Base-by-base conservation (phyloP, 2,329 filamentous ascomycete genomes). In the Rhynchosporium agropyri region DNA sequence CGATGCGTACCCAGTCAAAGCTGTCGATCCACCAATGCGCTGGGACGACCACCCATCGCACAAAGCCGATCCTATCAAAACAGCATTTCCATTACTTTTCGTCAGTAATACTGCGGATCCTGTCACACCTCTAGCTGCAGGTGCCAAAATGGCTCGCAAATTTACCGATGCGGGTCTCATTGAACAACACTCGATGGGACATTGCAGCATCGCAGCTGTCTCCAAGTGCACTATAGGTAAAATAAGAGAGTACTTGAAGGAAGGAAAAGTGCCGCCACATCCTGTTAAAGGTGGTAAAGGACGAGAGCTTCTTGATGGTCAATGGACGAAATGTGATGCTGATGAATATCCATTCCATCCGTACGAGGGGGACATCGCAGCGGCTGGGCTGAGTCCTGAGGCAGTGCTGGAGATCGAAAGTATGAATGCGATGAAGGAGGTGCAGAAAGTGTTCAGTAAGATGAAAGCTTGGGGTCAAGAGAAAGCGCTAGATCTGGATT, bases 101-200 rank as follows among this genome's bases (percentile, higher is more conserved):
- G 49, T 76, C 36, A 76, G 76, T 55, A 79, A 77, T 36, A 77
- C 74, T 3, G 66, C 73, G 42, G 77, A 79, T 61, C 75, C 75
- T 12, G 66, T 78, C n/a, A 75, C 77, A 6, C 76, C 76, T 10
- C 64, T 77, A 12, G 50, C 55, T 2, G 69, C 70, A 2, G 65
- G 72, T 12, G 60, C 75, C n/a, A 69, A 69, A 26, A 74, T 74
- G 71, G 68, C 72, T 1, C 38, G 49, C 13, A 72, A 69, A 57
- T 74, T 74, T 43, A 54, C 65, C 3, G 70, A 67, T 38, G 65
- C 72, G 5, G 71, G 70, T 4, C 63, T 74, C 9, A 62, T 73
- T 36, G 71, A 74, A 46, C 71, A 73, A 38, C 56, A 70, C 40
- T 70, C 67, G 3, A 69, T 67, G 49, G 72, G 72, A 2, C 71